phyloP scores from a whole-genome alignment of 257 asterid genomes.

The Solanum stenotomum region DNA sequence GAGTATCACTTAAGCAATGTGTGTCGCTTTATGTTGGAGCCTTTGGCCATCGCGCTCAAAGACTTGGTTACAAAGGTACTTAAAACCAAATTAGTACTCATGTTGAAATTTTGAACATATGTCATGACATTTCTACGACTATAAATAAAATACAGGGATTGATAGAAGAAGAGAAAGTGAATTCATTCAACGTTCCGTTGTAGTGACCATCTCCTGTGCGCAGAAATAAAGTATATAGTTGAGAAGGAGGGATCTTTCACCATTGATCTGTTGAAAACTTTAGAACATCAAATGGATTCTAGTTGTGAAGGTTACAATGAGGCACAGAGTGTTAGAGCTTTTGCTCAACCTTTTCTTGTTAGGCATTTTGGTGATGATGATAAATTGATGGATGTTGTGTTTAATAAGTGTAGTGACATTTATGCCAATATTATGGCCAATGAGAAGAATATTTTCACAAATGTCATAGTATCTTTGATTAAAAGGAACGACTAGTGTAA shows the following conservation, averaged over 20 bases:
- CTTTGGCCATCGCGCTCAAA: not conserved
- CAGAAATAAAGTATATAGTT: not conserved
- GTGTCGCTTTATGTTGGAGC: not conserved
- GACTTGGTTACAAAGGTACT: not conserved
- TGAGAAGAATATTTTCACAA: conserved; percentile 5
- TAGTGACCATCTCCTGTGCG: not conserved
- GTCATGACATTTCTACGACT: not conserved
- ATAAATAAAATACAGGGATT: not conserved
- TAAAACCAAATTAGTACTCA: not conserved
- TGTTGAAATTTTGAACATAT: not conserved
- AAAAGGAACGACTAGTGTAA: not conserved
- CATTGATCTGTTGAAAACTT: not conserved
- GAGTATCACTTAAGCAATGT: not conserved
- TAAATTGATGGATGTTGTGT: conserved; percentile 26
- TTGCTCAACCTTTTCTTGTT: conserved; percentile 44
- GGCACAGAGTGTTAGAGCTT: conserved; percentile 38
- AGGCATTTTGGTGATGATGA: conserved; percentile 35
- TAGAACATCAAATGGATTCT: not conserved
- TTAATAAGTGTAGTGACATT: conserved; percentile 13
- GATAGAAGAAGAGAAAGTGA: not conserved
- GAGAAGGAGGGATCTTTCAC: not conserved
- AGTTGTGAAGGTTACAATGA: not conserved
- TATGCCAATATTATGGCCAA: conserved; percentile 3
- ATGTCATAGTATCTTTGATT: conserved; percentile 3
- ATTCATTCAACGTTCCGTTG: not conserved